These are phyloP conservation scores for Priceomyces fermenticarens DNA, from an alignment of 805 yeast genomes.

Conservation along the genomic window DNA sequence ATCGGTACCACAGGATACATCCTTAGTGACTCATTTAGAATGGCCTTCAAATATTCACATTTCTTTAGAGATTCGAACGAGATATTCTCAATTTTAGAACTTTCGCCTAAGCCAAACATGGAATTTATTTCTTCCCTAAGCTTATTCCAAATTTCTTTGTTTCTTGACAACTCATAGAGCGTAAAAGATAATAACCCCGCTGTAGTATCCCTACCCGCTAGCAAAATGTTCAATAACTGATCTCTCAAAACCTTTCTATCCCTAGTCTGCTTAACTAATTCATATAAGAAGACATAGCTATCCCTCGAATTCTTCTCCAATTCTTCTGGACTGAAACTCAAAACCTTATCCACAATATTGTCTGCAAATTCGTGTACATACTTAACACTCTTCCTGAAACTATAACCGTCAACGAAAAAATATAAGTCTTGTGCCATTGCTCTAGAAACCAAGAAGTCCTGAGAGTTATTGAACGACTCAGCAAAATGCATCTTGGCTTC, in stretches of 20 bases:
- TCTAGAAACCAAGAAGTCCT: conserved; percentile 32
- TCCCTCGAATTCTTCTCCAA: conserved; percentile 29
- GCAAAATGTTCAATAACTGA: conserved; percentile 48
- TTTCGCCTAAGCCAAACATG: conserved; percentile 31
- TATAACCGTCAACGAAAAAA: conserved; percentile 17
- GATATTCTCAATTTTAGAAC: conserved; percentile 31
- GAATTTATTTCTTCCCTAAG: conserved; percentile 35
- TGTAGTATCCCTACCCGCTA: conserved; percentile 60
- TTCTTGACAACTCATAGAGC: conserved; percentile 43
- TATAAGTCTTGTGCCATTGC: conserved; percentile 29
- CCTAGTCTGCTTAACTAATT: conserved; percentile 46
- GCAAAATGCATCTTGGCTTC: conserved; percentile 31
- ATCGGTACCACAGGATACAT: conserved; percentile 46
- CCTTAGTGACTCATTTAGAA: conserved; percentile 48
- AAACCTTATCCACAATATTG: conserved; percentile 37
- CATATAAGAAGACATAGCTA: conserved; percentile 46
- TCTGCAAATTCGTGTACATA: conserved; percentile 36
- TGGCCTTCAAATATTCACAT: conserved; percentile 44
- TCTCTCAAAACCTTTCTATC: conserved; percentile 47
- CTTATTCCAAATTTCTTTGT: conserved; percentile 34
- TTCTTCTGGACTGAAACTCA: conserved; percentile 26
- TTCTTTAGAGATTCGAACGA: conserved; percentile 48
- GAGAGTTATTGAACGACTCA: conserved; percentile 31
- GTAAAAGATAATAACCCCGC: conserved; percentile 48
- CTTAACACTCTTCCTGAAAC: conserved; percentile 28